Base-by-base conservation (phyloP, 1,284 basidiomycete genomes). In the Cryptococcus depauperatus region DNA sequence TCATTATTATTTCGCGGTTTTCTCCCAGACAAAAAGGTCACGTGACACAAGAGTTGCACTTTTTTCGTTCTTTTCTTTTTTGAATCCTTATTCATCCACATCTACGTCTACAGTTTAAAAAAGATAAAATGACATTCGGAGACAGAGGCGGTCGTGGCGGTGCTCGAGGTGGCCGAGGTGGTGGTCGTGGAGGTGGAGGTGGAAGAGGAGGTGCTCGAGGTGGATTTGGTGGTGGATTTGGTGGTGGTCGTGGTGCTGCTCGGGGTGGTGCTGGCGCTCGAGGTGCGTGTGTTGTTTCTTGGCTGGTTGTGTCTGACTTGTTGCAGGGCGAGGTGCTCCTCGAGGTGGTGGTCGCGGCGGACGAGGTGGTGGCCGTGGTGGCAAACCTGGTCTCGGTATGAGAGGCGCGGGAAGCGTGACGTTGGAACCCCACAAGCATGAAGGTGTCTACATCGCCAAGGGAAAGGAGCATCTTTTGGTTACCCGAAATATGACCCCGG, bases 401-500 rank as follows among this genome's bases (percentile, higher is more conserved):
- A 79, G 72, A 59, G 89, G 88, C 32, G 88, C 90, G 8, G 78
- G 87, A 37, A 87, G 83, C 51, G 84, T 87, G 47, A 81, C 95
- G 55, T 77, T 99, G 61, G 93, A 98, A 72, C 91, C 93, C 3
- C 93, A 99, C 77, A 80, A 85, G 66, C 93, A 99, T 73, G 73
- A 82, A 16, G 95, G 93, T 54, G 81, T 99, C 56, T 92, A 91
- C 75, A 84, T 92, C 60, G 89, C 88, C 47, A 90, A 90, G 72
- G 68, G 66, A 52, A 96, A 99, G 75, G 95, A 99, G 68, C 85
- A 90, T 64, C 80, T 98, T 71, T 77, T 99, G 54, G 93, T 99
- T 70, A 98, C 93, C 42, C 91, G 91, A 75, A 98, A 97, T 74
- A 79, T 99, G 58, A 90, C 87, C 40, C 93, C 95, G 10, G 95